Percentiles rank a stretch among this genome's conserved stretches.
Evolutionary conservation across 2,329 filamentous ascomycete genomes (phyloP).

Genomic region (Colletotrichum limetticola): DNA sequence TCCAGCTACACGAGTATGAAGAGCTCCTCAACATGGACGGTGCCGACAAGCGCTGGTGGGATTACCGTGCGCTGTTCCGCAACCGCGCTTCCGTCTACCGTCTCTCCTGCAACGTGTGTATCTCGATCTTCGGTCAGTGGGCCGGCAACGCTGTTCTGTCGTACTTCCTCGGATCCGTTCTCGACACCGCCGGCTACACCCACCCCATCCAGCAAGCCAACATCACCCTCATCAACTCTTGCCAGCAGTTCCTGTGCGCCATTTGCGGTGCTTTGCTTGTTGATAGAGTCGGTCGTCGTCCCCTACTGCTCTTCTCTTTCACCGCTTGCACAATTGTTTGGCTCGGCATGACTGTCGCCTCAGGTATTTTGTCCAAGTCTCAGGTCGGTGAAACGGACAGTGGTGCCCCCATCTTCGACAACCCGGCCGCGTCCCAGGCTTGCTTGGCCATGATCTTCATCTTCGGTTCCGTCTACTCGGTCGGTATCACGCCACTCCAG

Average conservation of each 20-base stretch:
- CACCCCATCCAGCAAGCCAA: slow-evolving; percentile 53
- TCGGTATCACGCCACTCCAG: slow-evolving; percentile 50
- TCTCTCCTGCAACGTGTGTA: slow-evolving; percentile 54
- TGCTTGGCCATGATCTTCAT: slow-evolving; percentile 65
- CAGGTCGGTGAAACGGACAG: slow-evolving; percentile 42
- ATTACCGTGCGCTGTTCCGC: slow-evolving; percentile 57
- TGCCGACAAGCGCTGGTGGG: slow-evolving; percentile 59
- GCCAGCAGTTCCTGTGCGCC: slow-evolving; percentile 60
- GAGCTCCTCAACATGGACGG: slow-evolving; percentile 54
- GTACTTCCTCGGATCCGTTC: slow-evolving; percentile 61
- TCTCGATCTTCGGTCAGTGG: slow-evolving; percentile 59
- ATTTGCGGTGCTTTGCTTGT: slow-evolving; percentile 61
- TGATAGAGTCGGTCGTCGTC: slow-evolving; percentile 62
- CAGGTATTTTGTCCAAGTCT: slow-evolving; percentile 48
- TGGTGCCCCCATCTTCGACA: slow-evolving; percentile 42
- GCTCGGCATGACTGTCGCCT: slow-evolving; percentile 60
- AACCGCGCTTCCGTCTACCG: slow-evolving; percentile 53
- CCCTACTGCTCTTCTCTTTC: slow-evolving; percentile 62
- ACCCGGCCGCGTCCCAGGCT: slow-evolving; percentile 54
- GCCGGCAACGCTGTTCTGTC: slow-evolving; percentile 52
- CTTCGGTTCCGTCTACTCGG: slow-evolving; percentile 62
- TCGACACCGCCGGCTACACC: slow-evolving; percentile 61
- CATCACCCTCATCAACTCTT: slow-evolving; percentile 63
- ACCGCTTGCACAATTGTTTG: slow-evolving; percentile 60
- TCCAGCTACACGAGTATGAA: slow-evolving; percentile 57